Percentiles rank a stretch among this genome's conserved stretches.
These are phyloP conservation scores for Myxozyma kluyveri DNA, from an alignment of 805 yeast genomes.

Conservation along the genomic window DNA sequence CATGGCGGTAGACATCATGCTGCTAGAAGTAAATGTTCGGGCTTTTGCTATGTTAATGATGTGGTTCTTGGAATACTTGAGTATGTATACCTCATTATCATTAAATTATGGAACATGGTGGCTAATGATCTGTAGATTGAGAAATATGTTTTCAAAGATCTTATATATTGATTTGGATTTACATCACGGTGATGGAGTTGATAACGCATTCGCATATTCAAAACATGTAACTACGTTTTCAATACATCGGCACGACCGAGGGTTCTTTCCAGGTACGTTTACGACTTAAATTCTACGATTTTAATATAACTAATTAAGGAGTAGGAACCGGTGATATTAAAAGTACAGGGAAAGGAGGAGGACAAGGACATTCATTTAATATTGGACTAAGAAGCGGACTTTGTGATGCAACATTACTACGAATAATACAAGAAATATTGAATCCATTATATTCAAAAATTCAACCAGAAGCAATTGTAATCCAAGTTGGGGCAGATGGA, in stretches of 20 bases:
- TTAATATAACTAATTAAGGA: neutral
- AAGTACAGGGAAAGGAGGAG: slow-evolving; percentile 42
- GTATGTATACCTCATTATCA: slow-evolving; percentile 14
- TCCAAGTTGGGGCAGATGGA: slow-evolving; percentile 77
- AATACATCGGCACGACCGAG: slow-evolving; percentile 60
- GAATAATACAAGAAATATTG: slow-evolving; percentile 45
- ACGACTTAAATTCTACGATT: neutral
- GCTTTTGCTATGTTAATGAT: slow-evolving; percentile 86
- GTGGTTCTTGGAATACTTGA: slow-evolving; percentile 54
- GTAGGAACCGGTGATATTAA: slow-evolving; percentile 48
- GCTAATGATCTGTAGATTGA: slow-evolving; percentile 35
- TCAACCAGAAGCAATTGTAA: slow-evolving; percentile 53
- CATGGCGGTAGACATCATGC: slow-evolving; percentile 90
- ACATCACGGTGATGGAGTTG: slow-evolving; percentile 83
- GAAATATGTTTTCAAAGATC: slow-evolving; percentile 48
- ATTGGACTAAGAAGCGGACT: slow-evolving; percentile 60
- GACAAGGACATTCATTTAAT: slow-evolving; percentile 45
- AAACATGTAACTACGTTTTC: slow-evolving; percentile 60
- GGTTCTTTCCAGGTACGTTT: slow-evolving; percentile 64
- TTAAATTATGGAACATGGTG: neutral
- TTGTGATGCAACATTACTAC: slow-evolving; percentile 44
- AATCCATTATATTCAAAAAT: slow-evolving; percentile 43
- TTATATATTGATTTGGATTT: slow-evolving; percentile 69
- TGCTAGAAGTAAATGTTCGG: slow-evolving; percentile 81
- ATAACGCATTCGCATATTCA: slow-evolving; percentile 57